phyloP scores from a whole-genome alignment of 495 filamentous ascomycete genomes.

The Hypoxylon fragiforme region DNA sequence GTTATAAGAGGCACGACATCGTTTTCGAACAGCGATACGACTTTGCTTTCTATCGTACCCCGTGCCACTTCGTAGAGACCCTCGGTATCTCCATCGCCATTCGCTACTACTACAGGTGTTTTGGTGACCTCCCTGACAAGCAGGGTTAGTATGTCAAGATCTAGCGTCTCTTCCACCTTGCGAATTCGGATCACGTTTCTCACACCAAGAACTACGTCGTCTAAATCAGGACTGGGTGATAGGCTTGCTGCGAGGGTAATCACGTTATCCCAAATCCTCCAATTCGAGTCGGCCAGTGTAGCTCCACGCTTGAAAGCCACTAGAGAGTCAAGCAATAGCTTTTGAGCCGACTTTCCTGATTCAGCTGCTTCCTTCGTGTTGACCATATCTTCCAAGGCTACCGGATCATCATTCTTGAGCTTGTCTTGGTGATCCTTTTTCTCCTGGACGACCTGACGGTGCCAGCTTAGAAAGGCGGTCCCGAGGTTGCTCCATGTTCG shows the following conservation, averaged over 20 bases:
- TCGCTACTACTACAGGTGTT: conserved; percentile 41
- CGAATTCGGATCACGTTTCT: conserved; percentile 74
- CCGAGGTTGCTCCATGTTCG: conserved; percentile 95
- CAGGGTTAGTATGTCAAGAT: conserved; percentile 68
- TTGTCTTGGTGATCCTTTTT: conserved; percentile 35
- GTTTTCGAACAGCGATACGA: conserved; percentile 73
- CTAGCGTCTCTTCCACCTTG: conserved; percentile 73
- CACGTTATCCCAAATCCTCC: conserved; percentile 94
- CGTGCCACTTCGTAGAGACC: conserved; percentile 48
- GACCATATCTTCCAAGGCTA: conserved; percentile 29
- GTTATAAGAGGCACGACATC: conserved; percentile 82
- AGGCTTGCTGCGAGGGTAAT: conserved; percentile 80
- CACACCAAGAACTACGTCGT: conserved; percentile 73
- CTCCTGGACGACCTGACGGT: conserved; percentile 47
- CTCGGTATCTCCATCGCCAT: conserved; percentile 37
- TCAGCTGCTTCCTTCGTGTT: conserved; percentile 30
- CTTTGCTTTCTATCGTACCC: conserved; percentile 53
- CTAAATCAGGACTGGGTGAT: conserved; percentile 66
- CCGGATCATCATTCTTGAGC: conserved; percentile 28
- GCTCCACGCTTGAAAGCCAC: conserved; percentile 83
- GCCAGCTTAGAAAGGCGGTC: conserved; percentile 63
- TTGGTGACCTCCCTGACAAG: conserved; percentile 70
- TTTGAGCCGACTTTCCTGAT: conserved; percentile 42
- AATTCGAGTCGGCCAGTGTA: conserved; percentile 75
- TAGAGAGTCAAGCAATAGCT: conserved; percentile 72